Evolutionary conservation across 1,284 basidiomycete genomes (phyloP).

Genomic region (Pseudozyma pruni): DNA sequence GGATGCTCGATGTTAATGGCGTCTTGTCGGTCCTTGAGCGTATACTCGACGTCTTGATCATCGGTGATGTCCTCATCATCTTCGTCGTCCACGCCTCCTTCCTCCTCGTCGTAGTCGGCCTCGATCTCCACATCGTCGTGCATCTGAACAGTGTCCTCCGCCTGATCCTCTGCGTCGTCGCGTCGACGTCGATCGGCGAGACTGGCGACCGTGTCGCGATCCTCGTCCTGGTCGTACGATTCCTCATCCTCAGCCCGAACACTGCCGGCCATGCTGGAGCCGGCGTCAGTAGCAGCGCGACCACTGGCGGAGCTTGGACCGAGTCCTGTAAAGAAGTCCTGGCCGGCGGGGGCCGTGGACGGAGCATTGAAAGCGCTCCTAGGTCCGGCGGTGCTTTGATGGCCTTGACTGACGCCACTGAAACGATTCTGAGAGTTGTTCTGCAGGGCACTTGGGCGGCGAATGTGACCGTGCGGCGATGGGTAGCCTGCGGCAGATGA

Average conservation of each 20-base stretch:
- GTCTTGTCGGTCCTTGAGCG: conserved; percentile 94
- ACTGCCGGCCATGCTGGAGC: conserved; percentile 51
- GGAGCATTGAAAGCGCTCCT: conserved; percentile 24
- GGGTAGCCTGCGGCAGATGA: conserved; percentile 36
- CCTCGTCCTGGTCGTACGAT: conserved; percentile 45
- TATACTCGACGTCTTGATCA: conserved; percentile 80
- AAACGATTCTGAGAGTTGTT: conserved; percentile 22
- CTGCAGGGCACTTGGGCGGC: conserved; percentile 33
- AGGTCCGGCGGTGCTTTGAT: conserved; percentile 39
- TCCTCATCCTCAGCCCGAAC: conserved; percentile 14
- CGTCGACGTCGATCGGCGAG: conserved; percentile 40
- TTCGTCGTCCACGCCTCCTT: conserved; percentile 22
- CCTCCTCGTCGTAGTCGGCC: conserved; percentile 22
- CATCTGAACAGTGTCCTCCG: conserved; percentile 10
- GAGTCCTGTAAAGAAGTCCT: conserved; percentile 47
- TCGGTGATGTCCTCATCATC: conserved; percentile 42
- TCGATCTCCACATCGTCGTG: conserved; percentile 26
- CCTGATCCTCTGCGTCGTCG: conserved; percentile 21
- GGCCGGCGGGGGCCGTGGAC: conserved; percentile 3
- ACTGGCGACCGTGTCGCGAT: conserved; percentile 54
- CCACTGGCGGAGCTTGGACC: conserved; percentile 23
- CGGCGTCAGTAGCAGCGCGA: conserved; percentile 28
- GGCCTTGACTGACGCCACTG: conserved; percentile 38
- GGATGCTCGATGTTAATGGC: conserved; percentile 98
- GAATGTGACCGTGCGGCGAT: conserved; percentile 57